phyloP scores from a whole-genome alignment of 495 filamentous ascomycete species.

The Trichoderma orchidacearum region DNA sequence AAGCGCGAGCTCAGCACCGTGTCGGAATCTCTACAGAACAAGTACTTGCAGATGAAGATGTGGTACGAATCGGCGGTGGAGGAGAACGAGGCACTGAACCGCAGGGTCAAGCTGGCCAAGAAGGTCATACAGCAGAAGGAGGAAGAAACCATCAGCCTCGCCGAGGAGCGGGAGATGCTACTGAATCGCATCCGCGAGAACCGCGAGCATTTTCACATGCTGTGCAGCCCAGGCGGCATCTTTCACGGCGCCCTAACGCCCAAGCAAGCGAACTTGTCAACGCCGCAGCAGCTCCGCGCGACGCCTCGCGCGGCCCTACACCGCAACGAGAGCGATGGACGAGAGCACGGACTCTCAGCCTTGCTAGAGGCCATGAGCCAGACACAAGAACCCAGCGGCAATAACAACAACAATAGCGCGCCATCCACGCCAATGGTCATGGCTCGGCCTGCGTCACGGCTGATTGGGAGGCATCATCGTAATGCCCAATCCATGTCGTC shows the following conservation, averaged over 20 bases:
- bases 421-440: constrained; percentile 15
- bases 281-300: constrained; percentile 26
- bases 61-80: constrained; percentile 45
- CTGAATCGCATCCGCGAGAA: constrained; percentile 79
- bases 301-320: constrained; percentile 21
- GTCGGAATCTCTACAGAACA: constrained; percentile 26
- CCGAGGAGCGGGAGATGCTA: constrained; percentile 60
- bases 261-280: constrained; percentile 35
- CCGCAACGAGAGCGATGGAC: constrained; percentile 54
- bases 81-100: constrained; percentile 48
- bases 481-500: constrained; percentile 68
- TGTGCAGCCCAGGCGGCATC: constrained; percentile 42
- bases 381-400: constrained; percentile 18
- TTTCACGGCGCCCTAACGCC: constrained; percentile 40
- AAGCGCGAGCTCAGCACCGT: constrained; percentile 25
- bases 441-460: constrained; percentile 26
- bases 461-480: constrained; percentile 45
- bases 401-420: constrained; percentile 47
- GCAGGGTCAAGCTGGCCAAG: constrained; percentile 57
- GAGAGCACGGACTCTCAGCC: constrained; percentile 24
- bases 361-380: constrained; percentile 2
- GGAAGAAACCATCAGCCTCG: constrained; percentile 49
- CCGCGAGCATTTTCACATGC: constrained; percentile 62
- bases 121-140: constrained; percentile 54
- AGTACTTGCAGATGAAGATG: constrained; percentile 30